Evolutionary conservation across 768 basidiomycete genomes (phyloP), one percentile per base, ranked within the genome.

Genomic region (Auriscalpium orientale): DNA sequence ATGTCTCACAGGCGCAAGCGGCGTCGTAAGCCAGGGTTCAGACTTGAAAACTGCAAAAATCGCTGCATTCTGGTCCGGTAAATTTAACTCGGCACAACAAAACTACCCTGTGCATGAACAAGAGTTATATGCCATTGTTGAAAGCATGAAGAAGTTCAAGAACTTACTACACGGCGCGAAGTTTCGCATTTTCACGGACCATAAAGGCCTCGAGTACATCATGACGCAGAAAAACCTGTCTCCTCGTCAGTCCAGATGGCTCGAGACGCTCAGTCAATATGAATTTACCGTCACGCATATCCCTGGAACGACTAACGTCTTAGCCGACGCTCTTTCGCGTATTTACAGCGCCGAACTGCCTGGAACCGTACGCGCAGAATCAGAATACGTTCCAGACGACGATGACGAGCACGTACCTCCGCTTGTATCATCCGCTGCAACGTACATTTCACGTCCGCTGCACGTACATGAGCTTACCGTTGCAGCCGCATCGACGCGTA

Each of bases 91-190:
- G 11, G 66, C 69, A 0, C 70, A 70, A 52, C 35, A 37, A 0
- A 43, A 51, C 33, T 70, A 71, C 49, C 38, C 35, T 4, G 62
- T 61, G 11, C 63, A 59, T 43, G 66, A 70, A 37, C 49, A 49
- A 1, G 62, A 65, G 33, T 16, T 52, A 15, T 49, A 69, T 16
- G 68, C 67, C 0, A 69, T 71, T 0, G 63, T 79, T 0, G 73
- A 77, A 45, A 64, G 72, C 0, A 54, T 78, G 53, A 71, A 70
- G 44, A 69, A 69, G 56, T 55, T 66, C 67, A 12, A 60, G 56
- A 12, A 60, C 36, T 48, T 65, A 35, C 63, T 71, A 4, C 48
- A 55, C 1, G 70, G 70, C 0, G 40, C 48, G 8, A 28, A 53
- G 0, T 70, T 72, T 46, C 40, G 48, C 0, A 56, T 65, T 2